Percentiles rank a stretch among this genome's conserved stretches.
These are phyloP conservation scores for Xylaria sp. DNA, from an alignment of 2,329 filamentous ascomycete genomes.

Conservation along the genomic window DNA sequence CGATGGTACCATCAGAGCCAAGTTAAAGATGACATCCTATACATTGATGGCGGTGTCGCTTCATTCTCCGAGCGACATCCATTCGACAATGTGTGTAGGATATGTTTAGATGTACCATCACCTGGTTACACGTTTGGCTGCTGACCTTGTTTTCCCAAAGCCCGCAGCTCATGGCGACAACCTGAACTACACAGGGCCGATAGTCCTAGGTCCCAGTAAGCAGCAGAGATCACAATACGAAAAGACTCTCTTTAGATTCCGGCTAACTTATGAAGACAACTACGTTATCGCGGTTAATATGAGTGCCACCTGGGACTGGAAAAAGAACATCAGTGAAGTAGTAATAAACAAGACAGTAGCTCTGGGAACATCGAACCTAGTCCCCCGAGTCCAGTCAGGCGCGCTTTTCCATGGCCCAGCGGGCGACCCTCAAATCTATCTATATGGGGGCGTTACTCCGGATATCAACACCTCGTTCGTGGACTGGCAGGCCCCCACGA, in stretches of 20 bases:
- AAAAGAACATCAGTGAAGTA: constrained; percentile 6
- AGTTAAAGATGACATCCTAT: constrained; percentile 8
- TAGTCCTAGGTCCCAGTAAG: constrained; percentile 9
- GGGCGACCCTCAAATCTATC: constrained; percentile 7
- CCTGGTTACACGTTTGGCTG: no score
- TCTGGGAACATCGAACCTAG: neutral
- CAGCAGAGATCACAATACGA: neutral
- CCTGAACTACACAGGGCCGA: constrained; percentile 3
- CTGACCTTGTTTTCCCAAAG: neutral
- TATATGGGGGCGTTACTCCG: constrained; percentile 11
- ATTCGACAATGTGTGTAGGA: neutral
- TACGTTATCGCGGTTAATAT: constrained; percentile 8
- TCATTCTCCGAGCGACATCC: constrained; percentile 3
- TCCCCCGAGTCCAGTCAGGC: constrained; percentile 9
- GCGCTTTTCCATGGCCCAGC: constrained; percentile 4
- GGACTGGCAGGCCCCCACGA: constrained; percentile 7
- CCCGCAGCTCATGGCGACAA: neutral
- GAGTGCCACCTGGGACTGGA: constrained; percentile 8
- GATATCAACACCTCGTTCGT: constrained; percentile 8
- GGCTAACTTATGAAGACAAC: constrained; percentile 6
- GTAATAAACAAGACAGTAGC: constrained; percentile 2
- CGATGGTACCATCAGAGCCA: constrained; percentile 13
- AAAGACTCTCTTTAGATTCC: neutral
- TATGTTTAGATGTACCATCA: no score
- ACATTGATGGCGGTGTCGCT: constrained; percentile 11